Evolutionary conservation across 192 early-diverging fungal genomes (phyloP).

Genomic region (Polychytrium aggregatum): DNA sequence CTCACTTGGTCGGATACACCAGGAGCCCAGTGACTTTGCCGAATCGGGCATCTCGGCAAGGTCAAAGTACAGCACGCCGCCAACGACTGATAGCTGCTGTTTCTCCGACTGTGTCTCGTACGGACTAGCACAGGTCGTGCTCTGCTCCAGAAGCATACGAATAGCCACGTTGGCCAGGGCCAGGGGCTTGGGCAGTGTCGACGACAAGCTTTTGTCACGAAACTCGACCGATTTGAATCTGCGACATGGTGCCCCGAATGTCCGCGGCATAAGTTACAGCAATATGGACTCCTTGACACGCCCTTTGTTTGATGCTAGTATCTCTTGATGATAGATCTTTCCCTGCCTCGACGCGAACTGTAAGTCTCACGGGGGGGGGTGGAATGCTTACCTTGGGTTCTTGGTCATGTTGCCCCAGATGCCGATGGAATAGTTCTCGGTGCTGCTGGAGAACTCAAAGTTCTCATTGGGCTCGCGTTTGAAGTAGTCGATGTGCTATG

Average conservation of each 20-base stretch:
- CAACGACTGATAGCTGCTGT: constrained; percentile 20
- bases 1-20: constrained; percentile 37
- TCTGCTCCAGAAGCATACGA: constrained; percentile 29
- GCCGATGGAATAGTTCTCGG: constrained; percentile 20
- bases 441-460: constrained; percentile 24
- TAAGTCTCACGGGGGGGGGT: too few relatives aligned
- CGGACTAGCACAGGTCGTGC: constrained; percentile 8
- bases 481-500: constrained; percentile 34
- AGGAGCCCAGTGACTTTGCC: constrained; percentile 25
- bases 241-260: background rate
- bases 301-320: too few relatives aligned
- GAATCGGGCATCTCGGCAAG: constrained; percentile 41
- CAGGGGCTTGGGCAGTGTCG: constrained; percentile 39
- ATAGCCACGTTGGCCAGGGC: constrained; percentile 34
- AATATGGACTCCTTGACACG: too few relatives aligned
- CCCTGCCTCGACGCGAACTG: too few relatives aligned
- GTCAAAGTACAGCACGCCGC: constrained; percentile 34
- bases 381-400: constrained; percentile 33
- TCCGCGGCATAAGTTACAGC: background rate
- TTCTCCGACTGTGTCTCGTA: constrained; percentile 17
- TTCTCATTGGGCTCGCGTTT: constrained; percentile 37
- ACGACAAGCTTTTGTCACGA: constrained; percentile 17
- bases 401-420: constrained; percentile 44
- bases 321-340: too few relatives aligned
- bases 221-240: constrained; percentile 43